Conservation (phyloP, 1,284 basidiomycete genomes). For the Heliocybe sulcata region DNA sequence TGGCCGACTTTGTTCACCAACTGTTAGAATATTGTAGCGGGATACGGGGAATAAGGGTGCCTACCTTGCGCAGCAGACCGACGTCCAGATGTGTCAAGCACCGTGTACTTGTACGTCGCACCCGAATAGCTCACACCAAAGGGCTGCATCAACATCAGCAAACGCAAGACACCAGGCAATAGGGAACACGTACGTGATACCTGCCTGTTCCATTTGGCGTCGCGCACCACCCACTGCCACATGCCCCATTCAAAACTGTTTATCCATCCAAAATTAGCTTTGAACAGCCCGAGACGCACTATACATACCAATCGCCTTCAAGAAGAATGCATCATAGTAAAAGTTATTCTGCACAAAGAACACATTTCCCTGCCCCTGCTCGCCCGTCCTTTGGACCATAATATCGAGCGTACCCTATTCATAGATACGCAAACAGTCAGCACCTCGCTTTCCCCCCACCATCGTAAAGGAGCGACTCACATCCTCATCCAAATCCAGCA, state of each 20-base stretch:
- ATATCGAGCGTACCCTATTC: constrained; percentile 87
- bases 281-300: not conserved
- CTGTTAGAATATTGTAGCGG: constrained; percentile 1
- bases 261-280: constrained; percentile 1
- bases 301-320: constrained; percentile 82
- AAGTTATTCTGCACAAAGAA: constrained; percentile 96
- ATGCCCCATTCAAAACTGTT: constrained; percentile 89
- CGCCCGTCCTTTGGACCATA: constrained; percentile 79
- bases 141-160: constrained; percentile 43
- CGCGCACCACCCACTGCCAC: constrained; percentile 73
- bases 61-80: constrained; percentile 86
- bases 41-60: constrained; percentile 8
- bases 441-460: not conserved
- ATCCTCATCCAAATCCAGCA: constrained; percentile 95
- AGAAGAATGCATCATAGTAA: constrained; percentile 98
- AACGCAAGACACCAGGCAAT: not conserved
- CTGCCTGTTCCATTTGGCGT: constrained; percentile 47
- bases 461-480: constrained; percentile 36
- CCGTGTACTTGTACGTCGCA: constrained; percentile 96
- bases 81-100: constrained; percentile 87
- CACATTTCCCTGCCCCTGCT: constrained; percentile 54
- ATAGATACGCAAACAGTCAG: constrained; percentile 8
- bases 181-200: constrained; percentile 59
- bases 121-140: constrained; percentile 94
- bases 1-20: constrained; percentile 62